These are phyloP conservation scores for Excoecaria agallocha DNA, from an alignment of 345 rosid genomes.

Conservation along the genomic window DNA sequence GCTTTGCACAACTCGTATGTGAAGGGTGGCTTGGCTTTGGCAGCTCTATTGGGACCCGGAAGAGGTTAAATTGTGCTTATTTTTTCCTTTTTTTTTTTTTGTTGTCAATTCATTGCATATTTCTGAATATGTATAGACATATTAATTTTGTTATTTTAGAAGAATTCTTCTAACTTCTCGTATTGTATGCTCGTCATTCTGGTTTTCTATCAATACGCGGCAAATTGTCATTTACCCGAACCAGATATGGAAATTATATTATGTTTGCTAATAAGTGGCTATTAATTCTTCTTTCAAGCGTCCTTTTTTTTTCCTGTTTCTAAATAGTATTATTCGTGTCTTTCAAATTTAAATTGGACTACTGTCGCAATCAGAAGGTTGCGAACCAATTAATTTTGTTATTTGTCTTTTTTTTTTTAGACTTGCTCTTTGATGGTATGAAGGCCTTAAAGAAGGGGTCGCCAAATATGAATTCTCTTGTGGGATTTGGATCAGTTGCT, in stretches of 20 bases:
- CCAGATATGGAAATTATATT: background rate
- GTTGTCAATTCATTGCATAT: background rate
- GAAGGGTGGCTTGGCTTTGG: constrained; percentile 78
- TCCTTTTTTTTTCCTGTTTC: background rate
- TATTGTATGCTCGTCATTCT: background rate
- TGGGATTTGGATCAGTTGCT: constrained; percentile 82
- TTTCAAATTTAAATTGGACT: background rate
- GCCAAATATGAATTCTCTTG: constrained; percentile 95
- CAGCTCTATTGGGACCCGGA: constrained; percentile 90
- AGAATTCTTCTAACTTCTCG: background rate
- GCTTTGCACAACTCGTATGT: constrained; percentile 75
- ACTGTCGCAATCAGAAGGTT: background rate
- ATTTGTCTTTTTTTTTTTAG: constrained; percentile 43
- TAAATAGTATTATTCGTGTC: background rate
- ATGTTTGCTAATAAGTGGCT: background rate
- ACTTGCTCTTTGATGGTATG: constrained; percentile 75
- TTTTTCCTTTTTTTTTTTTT: background rate
- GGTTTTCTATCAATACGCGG: background rate
- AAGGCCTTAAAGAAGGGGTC: constrained; percentile 78
- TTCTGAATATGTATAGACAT: background rate
- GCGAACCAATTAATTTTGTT: constrained; percentile 9
- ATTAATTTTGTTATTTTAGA: background rate
- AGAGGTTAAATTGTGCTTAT: constrained; percentile 55
- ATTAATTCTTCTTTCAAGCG: constrained; percentile 5
- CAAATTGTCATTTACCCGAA: background rate